Base-by-base conservation (phyloP, 2,329 filamentous ascomycete genomes). In the Elsinoe batatas region DNA sequence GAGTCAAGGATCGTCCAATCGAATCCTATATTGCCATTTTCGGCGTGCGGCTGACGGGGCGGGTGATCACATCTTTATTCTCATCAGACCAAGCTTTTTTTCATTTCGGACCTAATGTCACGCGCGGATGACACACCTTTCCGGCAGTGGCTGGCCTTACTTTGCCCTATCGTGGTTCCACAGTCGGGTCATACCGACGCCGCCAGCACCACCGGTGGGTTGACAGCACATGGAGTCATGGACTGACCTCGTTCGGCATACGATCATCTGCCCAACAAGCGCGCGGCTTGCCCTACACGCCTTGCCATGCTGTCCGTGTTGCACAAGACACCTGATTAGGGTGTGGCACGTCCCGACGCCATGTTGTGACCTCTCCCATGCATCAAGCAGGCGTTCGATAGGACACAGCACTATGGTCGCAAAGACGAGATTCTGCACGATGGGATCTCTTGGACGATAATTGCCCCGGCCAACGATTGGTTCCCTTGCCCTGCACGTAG, bases 61-160 rank as follows among this genome's bases (percentile, higher is more conserved):
- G 38, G 12, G 26, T 20, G 43, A 47, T 47, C n/a, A n/a, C n/a
- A 47, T 47, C 20, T 47, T 47, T 47, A 30, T 32, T 47, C n/a
- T 26, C n/a, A n/a, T 33, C 22, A 13, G 20, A 26, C 43, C 43
- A 47, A 33, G 43, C 43, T 22, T 42, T 30, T 26, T 47, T 22
- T 26, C 12, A 20, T 47, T 47, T 32, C 3, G n/a, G n/a, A 32
- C 13, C 15, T 22, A 26, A 32, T 22, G 22, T 47, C 15, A 18
- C 20, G n/a, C 12, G 26, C 13, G 26, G 43, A 47, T 47, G 43
- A 47, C 43, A 30, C 20, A 22, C 43, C 26, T 47, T 26, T 30
- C 22, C 43, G 22, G 22, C 26, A n/a, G 22, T 47, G 43, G 43
- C 20, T 47, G 22, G 26, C 17, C 38, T 47, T 20, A 33, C 4